These are phyloP conservation scores for Scheffersomyces parashehatae DNA, from an alignment of 1,139 yeast species.

Conservation along the genomic window DNA sequence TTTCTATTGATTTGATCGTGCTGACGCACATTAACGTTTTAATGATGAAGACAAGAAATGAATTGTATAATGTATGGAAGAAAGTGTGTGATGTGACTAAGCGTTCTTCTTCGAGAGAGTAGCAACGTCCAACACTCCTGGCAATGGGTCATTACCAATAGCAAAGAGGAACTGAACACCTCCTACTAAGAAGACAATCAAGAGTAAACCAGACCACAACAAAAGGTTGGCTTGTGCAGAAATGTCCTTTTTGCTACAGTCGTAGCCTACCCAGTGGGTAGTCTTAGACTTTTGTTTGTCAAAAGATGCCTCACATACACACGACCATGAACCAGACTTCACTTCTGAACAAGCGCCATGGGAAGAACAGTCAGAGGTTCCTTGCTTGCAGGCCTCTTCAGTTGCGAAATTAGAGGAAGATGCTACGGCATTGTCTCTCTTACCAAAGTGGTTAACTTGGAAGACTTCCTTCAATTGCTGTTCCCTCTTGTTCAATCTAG, in stretches of 20 bases:
- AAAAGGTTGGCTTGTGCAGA: constrained; percentile 64
- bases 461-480: constrained; percentile 1
- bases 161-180: constrained; percentile 56
- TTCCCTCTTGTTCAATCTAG: not conserved
- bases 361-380: constrained; percentile 58
- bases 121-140: constrained; percentile 68
- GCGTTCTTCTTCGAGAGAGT: constrained; percentile 40
- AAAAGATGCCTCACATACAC: constrained; percentile 57
- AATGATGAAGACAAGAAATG: not conserved
- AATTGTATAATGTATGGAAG: not conserved
- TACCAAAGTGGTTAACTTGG: constrained; percentile 2
- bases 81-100: constrained; percentile 1
- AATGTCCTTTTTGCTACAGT: constrained; percentile 67
- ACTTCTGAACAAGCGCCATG: constrained; percentile 60
- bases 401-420: constrained; percentile 36
- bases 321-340: constrained; percentile 49
- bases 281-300: constrained; percentile 50
- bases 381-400: constrained; percentile 52
- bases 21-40: not conserved
- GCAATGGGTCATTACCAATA: constrained; percentile 62
- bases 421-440: constrained; percentile 24
- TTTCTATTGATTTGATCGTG: not conserved
- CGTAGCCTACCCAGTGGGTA: constrained; percentile 65
- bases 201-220: constrained; percentile 61
- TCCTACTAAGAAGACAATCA: constrained; percentile 46